These are phyloP conservation scores for Tuber indicum DNA, from an alignment of 495 filamentous ascomycete genomes.

Conservation along the genomic window DNA sequence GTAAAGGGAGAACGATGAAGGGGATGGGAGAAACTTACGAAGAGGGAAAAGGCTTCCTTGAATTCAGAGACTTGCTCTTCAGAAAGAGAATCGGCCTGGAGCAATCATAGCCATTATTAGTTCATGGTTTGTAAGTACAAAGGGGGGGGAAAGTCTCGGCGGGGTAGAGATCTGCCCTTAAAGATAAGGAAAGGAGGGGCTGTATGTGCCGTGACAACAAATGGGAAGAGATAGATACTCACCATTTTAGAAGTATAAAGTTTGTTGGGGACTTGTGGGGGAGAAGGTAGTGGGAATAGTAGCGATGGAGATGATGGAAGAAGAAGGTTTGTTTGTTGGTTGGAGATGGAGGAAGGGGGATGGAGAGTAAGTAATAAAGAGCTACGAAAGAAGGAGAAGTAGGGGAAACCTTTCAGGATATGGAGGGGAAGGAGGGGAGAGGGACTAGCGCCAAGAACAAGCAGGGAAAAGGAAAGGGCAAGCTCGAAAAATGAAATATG, in stretches of 20 bases:
- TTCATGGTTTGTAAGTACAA: not conserved
- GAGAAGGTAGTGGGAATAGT: not conserved
- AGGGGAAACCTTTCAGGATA: slow-evolving; percentile 6
- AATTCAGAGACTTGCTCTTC: slow-evolving; percentile 99
- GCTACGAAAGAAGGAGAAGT: slow-evolving; percentile 23
- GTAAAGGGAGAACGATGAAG: not conserved
- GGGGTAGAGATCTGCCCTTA: slow-evolving; percentile 8
- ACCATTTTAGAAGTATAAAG: slow-evolving; percentile 28
- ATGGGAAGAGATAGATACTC: slow-evolving; percentile 5
- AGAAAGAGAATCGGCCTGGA: slow-evolving; percentile 82
- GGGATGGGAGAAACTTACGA: slow-evolving; percentile 61
- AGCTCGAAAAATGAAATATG: no score
- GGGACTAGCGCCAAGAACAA: slow-evolving; percentile 19
- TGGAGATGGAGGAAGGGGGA: slow-evolving; percentile 25
- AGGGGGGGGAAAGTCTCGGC: slow-evolving; percentile 1
- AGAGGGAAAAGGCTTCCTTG: slow-evolving; percentile 99
- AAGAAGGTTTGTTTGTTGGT: slow-evolving; percentile 1
- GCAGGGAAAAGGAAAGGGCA: not conserved
- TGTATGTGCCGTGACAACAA: not conserved
- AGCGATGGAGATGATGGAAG: slow-evolving; percentile 10
- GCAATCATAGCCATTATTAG: slow-evolving; percentile 11
- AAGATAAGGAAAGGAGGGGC: slow-evolving; percentile 22
- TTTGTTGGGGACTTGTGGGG: slow-evolving; percentile 5
- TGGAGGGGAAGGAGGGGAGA: slow-evolving; percentile 33
- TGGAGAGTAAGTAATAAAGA: not conserved